These are phyloP conservation scores for Daedaleopsis sinensis DNA, from an alignment of 768 basidiomycete genomes.

Conservation along the genomic window DNA sequence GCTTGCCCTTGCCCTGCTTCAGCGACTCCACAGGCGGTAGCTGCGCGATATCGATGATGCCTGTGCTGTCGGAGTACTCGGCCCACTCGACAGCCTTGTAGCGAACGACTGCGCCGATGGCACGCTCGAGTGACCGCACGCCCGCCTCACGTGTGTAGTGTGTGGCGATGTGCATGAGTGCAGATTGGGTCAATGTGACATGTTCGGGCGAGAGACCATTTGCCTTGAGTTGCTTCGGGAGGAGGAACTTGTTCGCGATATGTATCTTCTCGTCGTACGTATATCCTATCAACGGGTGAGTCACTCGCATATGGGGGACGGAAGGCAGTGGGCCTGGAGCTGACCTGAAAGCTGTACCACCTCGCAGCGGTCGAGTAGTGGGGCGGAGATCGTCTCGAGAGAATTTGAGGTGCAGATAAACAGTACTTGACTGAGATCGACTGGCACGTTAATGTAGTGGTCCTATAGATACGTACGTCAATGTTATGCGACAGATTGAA, in stretches of 20 bases:
- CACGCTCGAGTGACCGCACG: constrained; percentile 87
- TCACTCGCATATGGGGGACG: background rate
- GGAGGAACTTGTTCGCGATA: constrained; percentile 83
- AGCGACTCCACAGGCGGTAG: constrained; percentile 9
- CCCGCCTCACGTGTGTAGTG: constrained; percentile 91
- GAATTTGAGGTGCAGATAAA: constrained; percentile 95
- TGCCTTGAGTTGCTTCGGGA: constrained; percentile 84
- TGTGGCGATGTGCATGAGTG: constrained; percentile 71
- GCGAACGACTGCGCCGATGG: constrained; percentile 86
- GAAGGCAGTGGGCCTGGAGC: background rate
- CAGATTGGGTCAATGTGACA: constrained; percentile 68
- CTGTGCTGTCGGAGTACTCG: constrained; percentile 52
- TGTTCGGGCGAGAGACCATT: constrained; percentile 71
- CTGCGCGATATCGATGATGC: constrained; percentile 13
- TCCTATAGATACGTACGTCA: constrained; percentile 49
- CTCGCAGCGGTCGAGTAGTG: constrained; percentile 89
- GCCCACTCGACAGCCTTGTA: constrained; percentile 93
- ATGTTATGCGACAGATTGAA: no score
- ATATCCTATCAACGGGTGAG: constrained; percentile 51
- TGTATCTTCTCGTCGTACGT: constrained; percentile 91
- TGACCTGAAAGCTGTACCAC: constrained; percentile 77
- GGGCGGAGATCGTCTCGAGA: constrained; percentile 86
- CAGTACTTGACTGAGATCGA: constrained; percentile 85
- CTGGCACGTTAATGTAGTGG: constrained; percentile 88
- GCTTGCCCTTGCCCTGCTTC: constrained; percentile 26